phyloP scores from a whole-genome alignment of 2,329 filamentous ascomycete species.

The Venturia asperata region DNA sequence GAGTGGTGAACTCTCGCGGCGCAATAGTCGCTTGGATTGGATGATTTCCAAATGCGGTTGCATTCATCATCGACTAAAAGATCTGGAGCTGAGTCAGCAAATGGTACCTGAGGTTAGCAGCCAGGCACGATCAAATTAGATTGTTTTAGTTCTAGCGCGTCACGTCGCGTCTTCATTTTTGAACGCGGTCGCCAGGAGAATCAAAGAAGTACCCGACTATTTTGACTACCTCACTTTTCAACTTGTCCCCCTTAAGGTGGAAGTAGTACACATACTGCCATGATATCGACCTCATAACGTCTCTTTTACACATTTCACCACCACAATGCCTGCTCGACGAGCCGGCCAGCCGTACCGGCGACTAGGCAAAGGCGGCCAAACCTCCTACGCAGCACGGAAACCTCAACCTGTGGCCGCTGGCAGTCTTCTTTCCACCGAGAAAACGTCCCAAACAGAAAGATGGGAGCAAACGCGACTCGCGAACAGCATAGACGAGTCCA shows the following conservation, averaged over 20 bases:
- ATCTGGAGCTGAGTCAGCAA: neutral
- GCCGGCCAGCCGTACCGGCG: constrained; percentile 37
- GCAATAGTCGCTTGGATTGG: neutral
- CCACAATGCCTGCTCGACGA: constrained; percentile 40
- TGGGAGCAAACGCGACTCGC: constrained; percentile 77
- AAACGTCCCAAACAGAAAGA: constrained; percentile 86
- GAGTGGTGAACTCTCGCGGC: neutral
- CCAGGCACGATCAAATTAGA: neutral
- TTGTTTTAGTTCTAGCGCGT: neutral
- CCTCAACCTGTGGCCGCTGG: constrained; percentile 64
- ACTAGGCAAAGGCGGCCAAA: constrained; percentile 37
- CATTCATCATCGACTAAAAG: neutral
- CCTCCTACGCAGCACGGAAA: constrained; percentile 46
- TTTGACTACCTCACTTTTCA: neutral
- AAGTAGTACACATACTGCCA: neutral
- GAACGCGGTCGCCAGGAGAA: constrained; percentile 4
- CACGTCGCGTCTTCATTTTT: neutral
- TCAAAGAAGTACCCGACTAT: neutral
- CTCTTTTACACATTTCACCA: neutral
- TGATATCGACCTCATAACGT: neutral
- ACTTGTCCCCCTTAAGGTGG: neutral
- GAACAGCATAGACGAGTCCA: constrained; percentile 84
- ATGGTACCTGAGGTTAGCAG: neutral
- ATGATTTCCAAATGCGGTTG: neutral
- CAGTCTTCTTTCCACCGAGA: constrained; percentile 66